Evolutionary conservation across 371 early-diverging fungal genomes (phyloP).

Genomic region (Mucor saturninus): DNA sequence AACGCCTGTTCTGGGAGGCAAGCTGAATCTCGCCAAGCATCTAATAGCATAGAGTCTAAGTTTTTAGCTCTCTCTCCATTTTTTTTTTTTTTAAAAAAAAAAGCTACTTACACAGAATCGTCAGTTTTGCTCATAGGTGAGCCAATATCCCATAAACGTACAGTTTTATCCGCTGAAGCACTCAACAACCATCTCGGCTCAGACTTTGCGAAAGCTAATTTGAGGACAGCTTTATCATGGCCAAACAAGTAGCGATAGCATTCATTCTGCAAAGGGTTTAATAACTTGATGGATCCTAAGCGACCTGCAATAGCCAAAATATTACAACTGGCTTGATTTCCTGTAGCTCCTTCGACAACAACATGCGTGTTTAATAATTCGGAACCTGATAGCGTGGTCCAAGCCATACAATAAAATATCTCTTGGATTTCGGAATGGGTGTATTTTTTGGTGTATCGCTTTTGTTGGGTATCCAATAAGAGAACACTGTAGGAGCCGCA

Average conservation of each 20-base stretch:
- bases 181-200: conserved; percentile 62
- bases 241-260: conserved; percentile 64
- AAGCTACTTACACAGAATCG: conserved; percentile 29
- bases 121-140: conserved; percentile 35
- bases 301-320: conserved; percentile 60
- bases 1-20: conserved; percentile 24
- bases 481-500: conserved; percentile 57
- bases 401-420: conserved; percentile 58
- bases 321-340: conserved; percentile 35
- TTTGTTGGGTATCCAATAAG: conserved; percentile 54
- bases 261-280: conserved; percentile 56
- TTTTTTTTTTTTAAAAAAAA: no score
- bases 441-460: conserved; percentile 57
- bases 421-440: conserved; percentile 60
- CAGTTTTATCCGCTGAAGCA: conserved; percentile 58
- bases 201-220: conserved; percentile 51
- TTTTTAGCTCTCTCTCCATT: no score
- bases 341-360: background rate
- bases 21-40: conserved; percentile 43
- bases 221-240: conserved; percentile 47
- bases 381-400: conserved; percentile 46
- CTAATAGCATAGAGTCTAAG: conserved; percentile 7
- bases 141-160: conserved; percentile 68
- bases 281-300: conserved; percentile 61
- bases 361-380: conserved; percentile 8